These are phyloP conservation scores for Nakazawaea holstii DNA, from an alignment of 805 yeast genomes.

Conservation along the genomic window DNA sequence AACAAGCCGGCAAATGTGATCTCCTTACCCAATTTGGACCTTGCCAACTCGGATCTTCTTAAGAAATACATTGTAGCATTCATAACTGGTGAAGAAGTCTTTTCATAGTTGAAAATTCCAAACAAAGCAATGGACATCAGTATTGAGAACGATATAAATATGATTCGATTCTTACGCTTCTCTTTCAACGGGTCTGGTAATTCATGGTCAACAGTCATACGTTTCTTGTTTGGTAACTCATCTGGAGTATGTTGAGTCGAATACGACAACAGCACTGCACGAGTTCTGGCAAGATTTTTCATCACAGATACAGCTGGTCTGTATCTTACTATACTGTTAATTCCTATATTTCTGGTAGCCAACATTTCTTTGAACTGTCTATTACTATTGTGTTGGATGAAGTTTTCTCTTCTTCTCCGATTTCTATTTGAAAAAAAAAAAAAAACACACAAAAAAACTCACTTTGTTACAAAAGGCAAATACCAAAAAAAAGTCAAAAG, in stretches of 20 bases:
- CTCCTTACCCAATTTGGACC: conserved; percentile 63
- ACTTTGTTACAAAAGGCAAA: background rate
- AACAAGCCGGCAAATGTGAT: conserved; percentile 66
- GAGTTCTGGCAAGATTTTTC: background rate
- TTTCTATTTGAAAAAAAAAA: background rate
- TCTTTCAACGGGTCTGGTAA: conserved; percentile 75
- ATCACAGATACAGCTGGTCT: background rate
- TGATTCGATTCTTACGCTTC: conserved; percentile 42
- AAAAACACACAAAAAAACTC: background rate
- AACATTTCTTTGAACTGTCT: background rate
- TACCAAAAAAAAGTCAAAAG: background rate
- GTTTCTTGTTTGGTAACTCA: conserved; percentile 21
- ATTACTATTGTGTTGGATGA: background rate
- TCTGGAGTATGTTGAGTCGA: conserved; percentile 6
- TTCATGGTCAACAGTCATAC: conserved; percentile 68
- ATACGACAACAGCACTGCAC: background rate
- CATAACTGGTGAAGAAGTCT: conserved; percentile 83
- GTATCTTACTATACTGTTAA: background rate
- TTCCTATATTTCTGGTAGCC: background rate
- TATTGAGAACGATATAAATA: conserved; percentile 49
- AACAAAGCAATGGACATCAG: conserved; percentile 51
- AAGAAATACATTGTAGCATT: conserved; percentile 81
- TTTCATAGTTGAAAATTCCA: conserved; percentile 88
- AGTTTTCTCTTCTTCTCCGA: background rate
- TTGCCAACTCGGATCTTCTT: conserved; percentile 66